These are phyloP conservation scores for Pichia sp. DNA, from an alignment of 1,139 yeast species.

Conservation along the genomic window DNA sequence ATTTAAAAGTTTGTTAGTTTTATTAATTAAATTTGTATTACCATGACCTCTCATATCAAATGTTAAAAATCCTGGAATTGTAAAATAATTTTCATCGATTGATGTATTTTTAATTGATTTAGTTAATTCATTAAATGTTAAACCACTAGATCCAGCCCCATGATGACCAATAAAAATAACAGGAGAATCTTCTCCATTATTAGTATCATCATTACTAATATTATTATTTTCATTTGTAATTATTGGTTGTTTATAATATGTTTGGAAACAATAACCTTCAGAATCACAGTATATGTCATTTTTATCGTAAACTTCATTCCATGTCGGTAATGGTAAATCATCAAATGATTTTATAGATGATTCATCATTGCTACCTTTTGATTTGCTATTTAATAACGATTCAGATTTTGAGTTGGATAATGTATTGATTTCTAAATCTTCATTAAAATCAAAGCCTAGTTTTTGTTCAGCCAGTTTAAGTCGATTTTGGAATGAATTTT, in stretches of 20 bases:
- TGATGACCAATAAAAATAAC: conserved; percentile 76
- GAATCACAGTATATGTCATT: conserved; percentile 7
- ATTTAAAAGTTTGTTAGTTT: neutral
- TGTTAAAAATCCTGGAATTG: conserved; percentile 52
- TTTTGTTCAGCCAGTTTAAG: conserved; percentile 36
- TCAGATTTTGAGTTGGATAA: too few species aligned
- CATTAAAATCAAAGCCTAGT: conserved; percentile 34
- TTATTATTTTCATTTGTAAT: too few species aligned
- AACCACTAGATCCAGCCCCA: conserved; percentile 90
- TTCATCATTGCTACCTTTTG: conserved; percentile 11
- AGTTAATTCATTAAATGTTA: conserved; percentile 65
- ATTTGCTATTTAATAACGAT: too few species aligned
- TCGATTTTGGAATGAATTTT: conserved; percentile 34
- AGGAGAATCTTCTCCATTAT: conserved; percentile 23
- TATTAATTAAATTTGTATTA: conserved; percentile 31
- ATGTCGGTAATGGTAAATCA: neutral
- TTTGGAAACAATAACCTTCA: conserved; percentile 37
- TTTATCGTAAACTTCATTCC: conserved; percentile 2
- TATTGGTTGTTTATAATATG: conserved; percentile 56
- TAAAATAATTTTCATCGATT: conserved; percentile 21
- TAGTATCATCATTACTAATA: too few species aligned
- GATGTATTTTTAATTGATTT: conserved; percentile 17
- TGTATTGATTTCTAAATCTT: conserved; percentile 28
- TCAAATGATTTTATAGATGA: neutral
- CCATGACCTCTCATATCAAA: conserved; percentile 91